phyloP scores from a whole-genome alignment of 148 eudicot genomes.

The Limonium bicolor region DNA sequence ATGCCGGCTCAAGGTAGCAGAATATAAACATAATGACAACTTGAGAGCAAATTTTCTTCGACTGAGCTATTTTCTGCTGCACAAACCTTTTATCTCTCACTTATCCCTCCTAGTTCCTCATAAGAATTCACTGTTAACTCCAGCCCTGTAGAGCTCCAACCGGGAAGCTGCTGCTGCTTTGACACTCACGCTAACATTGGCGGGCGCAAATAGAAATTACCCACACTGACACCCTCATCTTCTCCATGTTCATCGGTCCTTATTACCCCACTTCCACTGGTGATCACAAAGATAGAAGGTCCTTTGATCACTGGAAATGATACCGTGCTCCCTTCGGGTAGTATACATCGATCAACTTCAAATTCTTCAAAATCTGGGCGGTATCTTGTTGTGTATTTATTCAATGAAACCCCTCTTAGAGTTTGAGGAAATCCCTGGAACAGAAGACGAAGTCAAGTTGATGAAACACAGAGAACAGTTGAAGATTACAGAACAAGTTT shows the following conservation, averaged over 20 bases:
- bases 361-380: conserved; percentile 80
- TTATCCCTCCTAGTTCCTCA: too few species aligned
- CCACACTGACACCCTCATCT: conserved; percentile 27
- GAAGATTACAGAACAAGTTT: too few species aligned
- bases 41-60: too few species aligned
- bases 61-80: too few species aligned
- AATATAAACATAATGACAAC: too few species aligned
- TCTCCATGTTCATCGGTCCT: conserved; percentile 17
- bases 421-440: conserved; percentile 69
- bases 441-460: too few species aligned
- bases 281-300: conserved; percentile 63
- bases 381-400: conserved; percentile 49
- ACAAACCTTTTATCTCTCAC: too few species aligned
- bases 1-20: too few species aligned
- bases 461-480: too few species aligned
- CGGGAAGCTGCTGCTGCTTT: conserved; percentile 23
- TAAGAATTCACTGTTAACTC: conserved; percentile 56
- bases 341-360: conserved; percentile 68
- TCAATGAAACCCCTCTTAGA: conserved; percentile 35
- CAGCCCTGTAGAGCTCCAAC: conserved; percentile 67
- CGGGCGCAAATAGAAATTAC: conserved; percentile 62
- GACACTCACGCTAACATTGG: conserved; percentile 32
- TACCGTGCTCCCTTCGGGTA: conserved; percentile 25
- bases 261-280: conserved; percentile 43
- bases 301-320: conserved; percentile 43